Evolutionary conservation across 2,329 filamentous ascomycete genomes (phyloP), one percentile per base, ranked within the genome.

Genomic region (Alternaria sp.): DNA sequence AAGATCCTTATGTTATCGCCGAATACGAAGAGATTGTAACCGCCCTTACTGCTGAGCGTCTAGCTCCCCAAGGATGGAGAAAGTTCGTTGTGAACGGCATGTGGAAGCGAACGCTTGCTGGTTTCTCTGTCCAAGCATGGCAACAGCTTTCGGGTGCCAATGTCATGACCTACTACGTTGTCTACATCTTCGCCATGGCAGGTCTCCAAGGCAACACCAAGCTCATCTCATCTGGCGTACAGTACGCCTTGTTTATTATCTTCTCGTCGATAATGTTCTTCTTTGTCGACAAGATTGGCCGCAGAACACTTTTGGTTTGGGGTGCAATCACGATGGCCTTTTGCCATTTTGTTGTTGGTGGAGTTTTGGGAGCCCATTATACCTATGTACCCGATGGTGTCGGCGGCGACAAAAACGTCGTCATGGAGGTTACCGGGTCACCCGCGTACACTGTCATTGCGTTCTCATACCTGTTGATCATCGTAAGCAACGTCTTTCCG

Each of bases 241-340:
- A 91, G 55, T 92, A 91, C 75, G 84, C 93, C 69, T 91, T 94
- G 81, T 94, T 94, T 75, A 91, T 94, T 3, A 62, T 89, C 54
- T 91, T 92, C 87, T 94, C 92, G 0, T 76, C 94, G 3, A 90
- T 91, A 0, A 91, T 91, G 2, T 84, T 94, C 28, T 79, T 94
- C 58, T 94, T 83, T 80, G 86, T 94, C 68, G 91, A 95, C 67
- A 83, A 84, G 54, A 91, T 89, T 87, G 92, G 92, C 44, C 91
- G 91, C 64, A 90, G 90, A 44, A 82, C 81, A 1, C 86, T 89
- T 3, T 81, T 93, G 28, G 81, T 92, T 12, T 72, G 88, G 32
- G 90, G 90, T 46, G 86, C 89, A 4, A 79, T 85, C 28, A 78
- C 90, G 43, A 92, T 92, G 89, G 75, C 74, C 73, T 81, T 82